Evolutionary conservation across 257 asterid species (phyloP), one percentile per base, ranked within the genome.

Genomic region (Petunia axillaris): DNA sequence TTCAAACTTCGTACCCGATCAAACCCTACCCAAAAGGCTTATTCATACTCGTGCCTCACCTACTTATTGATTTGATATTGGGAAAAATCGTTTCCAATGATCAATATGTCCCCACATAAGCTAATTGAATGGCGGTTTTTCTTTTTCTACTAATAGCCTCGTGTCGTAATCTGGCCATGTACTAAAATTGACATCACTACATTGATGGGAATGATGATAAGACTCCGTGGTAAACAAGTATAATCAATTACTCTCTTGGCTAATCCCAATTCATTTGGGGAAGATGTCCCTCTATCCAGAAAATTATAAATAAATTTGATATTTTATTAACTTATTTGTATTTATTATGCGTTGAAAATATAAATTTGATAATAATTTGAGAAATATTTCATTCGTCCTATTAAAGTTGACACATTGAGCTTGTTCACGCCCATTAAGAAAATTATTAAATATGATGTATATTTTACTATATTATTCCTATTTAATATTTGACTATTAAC

Each of bases 191-290:
- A 48, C 57, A 71, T 35, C 43, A 10, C 77, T 70, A 70, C 2
- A 71, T 10, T 10, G 60, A 70, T 44, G 41, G 44, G 41, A 70
- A 54, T 9, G n/a, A 1, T 44, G 41, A 70, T 70, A 16, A 46
- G 77, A 70, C 59, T 9, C 48, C 2, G 14, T 13, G 2, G 43
- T 48, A 48, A 70, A 10, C 11, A 8, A 46, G 25, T 46, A 10
- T 10, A 8, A 68, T 68, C 76, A 44, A 15, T 4, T 7, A 44
- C 7, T 43, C 57, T 70, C 41, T 70, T 70, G 10, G 10, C 41
- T 44, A 44, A 70, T 70, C 58, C 59, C 76, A 70, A 44, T 46
- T 67, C 15, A 15, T n/a, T 44, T 68, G 55, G 57, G 40, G 50
- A n/a, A 67, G 54, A 67, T 38, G 11, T 41, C 25, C 25, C 25